Base-by-base conservation (phyloP, 208 protist genomes). In the Leishmania lainsoni region DNA sequence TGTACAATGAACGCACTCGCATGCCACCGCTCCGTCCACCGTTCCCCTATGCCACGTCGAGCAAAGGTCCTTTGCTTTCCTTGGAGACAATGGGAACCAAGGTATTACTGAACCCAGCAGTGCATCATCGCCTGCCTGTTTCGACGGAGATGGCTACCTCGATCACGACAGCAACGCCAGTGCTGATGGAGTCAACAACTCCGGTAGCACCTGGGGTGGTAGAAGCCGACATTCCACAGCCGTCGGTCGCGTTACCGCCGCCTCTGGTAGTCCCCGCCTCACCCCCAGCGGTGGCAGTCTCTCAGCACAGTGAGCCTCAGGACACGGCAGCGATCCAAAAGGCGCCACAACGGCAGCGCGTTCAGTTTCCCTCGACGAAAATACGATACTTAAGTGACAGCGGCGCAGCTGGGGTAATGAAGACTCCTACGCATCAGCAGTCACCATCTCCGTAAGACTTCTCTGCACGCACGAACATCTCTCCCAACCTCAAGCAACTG, bases 21-120 rank as follows among this genome's bases (percentile, higher is more conserved):
- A 85, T 88, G 63, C 87, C 87, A 22, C 87, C 87, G 17, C 77
- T 91, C 48, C 84, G 80, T 45, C 78, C 82, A 59, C 81, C 81
- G 29, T 86, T 85, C 59, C 69, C 81, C 14, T 65, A 61, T 45
- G 61, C 73, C 49, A 29, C 81, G n/a, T 39, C 76, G 39, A 82
- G 72, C 72, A 81, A 83, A 71, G 79, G 79, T 0, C 84, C 78
- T 26, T 49, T 81, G 63, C 84, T 87, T 48, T 84, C 79, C 10
- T 29, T 72, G 0, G 83, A 83, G 61, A 51, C 77, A 12, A 49
- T 81, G 12, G 81, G 81, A 22, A 78, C 76, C 20, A 85, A 85
- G 52, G 71, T 81, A 51, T 48, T 56, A 51, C 76, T 85, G 48
- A 78, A 52, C 59, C 59, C 76, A 26, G 9, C 76, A 52, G 29